Evolutionary conservation across 495 filamentous ascomycete genomes (phyloP), one percentile per base, ranked within the genome.

Genomic region (Podospora comata): DNA sequence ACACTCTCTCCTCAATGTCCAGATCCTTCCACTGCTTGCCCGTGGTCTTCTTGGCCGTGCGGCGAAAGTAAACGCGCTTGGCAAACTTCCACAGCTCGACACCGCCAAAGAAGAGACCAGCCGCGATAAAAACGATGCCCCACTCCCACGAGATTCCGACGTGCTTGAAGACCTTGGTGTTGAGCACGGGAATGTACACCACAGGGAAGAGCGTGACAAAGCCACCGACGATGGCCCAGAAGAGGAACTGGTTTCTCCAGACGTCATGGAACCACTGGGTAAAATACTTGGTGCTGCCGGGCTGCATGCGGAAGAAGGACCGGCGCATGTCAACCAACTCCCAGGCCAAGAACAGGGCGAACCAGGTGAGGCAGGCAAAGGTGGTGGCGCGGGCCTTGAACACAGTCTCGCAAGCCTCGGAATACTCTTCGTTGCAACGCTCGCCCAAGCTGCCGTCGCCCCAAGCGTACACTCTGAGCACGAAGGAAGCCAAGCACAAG

Each of bases 351-450:
- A 92, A 86, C 0, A 92, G 84, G 3, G 90, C 83, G 54, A 91
- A 82, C 82, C 88, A 93, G 0, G 91, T 92, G 2, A 93, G 82
- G 39, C 88, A 90, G 4, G 88, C 90, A 69, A 93, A 96, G 0
- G 87, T 88, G 6, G 92, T 89, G 0, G 90, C 89, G 30, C 92
- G 86, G 3, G 91, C 92, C 30, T 88, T 87, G 77, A 91, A 93
- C 1, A 92, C 89, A 0, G 84, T 81, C 0, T 84, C 82, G 77
- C 91, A 93, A 11, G 58, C 76, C 0, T 76, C 71, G 6, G 77
- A 78, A 72, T 84, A 89, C 1, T 65, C 65, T 28, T 87, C 79
- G 74, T 93, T 93, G 81, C 91, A 93, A 64, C 87, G 80, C 2
- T 64, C 30, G 18, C 90, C 91, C 1, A 93, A 82, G 32, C 86